Evolutionary conservation across 2,329 filamentous ascomycete species (phyloP).

Genomic region (Microcera coccophila): DNA sequence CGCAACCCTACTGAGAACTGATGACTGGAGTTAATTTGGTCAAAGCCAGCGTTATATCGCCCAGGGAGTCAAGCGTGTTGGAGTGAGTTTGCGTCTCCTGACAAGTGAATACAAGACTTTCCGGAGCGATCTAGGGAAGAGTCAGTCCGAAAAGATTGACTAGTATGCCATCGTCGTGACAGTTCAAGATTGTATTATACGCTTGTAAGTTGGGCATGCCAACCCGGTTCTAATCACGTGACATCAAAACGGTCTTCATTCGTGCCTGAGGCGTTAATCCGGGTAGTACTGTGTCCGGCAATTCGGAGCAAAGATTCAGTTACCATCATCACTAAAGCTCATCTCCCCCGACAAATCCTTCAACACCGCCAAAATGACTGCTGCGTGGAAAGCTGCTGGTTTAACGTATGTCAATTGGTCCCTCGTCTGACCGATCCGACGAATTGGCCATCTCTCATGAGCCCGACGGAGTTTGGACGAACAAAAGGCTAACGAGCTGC

Average conservation of each 20-base stretch:
- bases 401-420: slow-evolving; percentile 69
- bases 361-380: slow-evolving; percentile 73
- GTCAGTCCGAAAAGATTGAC: too few species aligned
- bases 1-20: too few species aligned
- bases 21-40: too few species aligned
- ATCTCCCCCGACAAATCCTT: slow-evolving; percentile 27
- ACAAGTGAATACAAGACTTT: too few species aligned
- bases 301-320: slow-evolving; percentile 36
- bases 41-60: too few species aligned
- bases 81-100: too few species aligned
- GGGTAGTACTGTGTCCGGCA: slow-evolving; percentile 25
- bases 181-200: slow-evolving; percentile 1
- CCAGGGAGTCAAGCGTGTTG: too few species aligned
- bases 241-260: too few species aligned
- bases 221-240: too few species aligned
- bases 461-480: slow-evolving; percentile 15
- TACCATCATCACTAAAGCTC: slow-evolving; percentile 33
- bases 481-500: slow-evolving; percentile 34
- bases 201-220: slow-evolving; percentile 17
- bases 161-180: too few species aligned
- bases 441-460: slow-evolving; percentile 10
- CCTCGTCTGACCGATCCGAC: slow-evolving; percentile 10
- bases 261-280: slow-evolving; percentile 31
- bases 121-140: too few species aligned
- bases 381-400: slow-evolving; percentile 97